Percentiles rank a stretch among this genome's conserved stretches.
These are phyloP conservation scores for Apiotrichum gamsii DNA, from an alignment of 1,284 basidiomycete genomes.

Conservation along the genomic window DNA sequence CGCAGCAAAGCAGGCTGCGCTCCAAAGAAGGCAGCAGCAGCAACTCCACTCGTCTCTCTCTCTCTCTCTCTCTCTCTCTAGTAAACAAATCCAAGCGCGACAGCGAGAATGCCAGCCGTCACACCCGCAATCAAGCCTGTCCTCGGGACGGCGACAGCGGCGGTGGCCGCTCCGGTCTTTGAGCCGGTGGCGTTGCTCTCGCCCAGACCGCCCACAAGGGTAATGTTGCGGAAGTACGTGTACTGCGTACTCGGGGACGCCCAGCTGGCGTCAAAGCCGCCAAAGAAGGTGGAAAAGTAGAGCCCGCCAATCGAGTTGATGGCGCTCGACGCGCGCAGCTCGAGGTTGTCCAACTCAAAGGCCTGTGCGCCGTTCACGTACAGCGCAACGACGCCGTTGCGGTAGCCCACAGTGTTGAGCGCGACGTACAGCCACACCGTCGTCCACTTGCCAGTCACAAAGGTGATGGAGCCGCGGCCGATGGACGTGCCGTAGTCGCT, in stretches of 20 bases:
- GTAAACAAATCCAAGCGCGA: not conserved
- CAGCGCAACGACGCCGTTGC: slow-evolving; percentile 41
- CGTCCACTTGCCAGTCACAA: slow-evolving; percentile 42
- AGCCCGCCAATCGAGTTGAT: slow-evolving; percentile 37
- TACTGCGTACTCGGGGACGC: slow-evolving; percentile 41
- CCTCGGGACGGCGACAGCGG: not conserved
- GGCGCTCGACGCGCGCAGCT: slow-evolving; percentile 30
- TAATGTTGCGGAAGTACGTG: slow-evolving; percentile 43
- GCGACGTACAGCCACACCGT: slow-evolving; percentile 43
- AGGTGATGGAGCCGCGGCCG: slow-evolving; percentile 40
- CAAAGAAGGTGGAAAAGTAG: slow-evolving; percentile 49
- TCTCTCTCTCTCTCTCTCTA: not conserved
- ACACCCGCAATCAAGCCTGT: not conserved
- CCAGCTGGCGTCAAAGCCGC: slow-evolving; percentile 44
- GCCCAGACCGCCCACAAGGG: slow-evolving; percentile 32
- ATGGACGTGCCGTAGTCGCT: slow-evolving; percentile 47
- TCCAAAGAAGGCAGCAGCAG: no score
- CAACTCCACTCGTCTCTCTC: no score
- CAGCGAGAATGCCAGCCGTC: not conserved
- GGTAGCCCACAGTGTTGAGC: slow-evolving; percentile 37
- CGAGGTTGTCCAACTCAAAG: slow-evolving; percentile 37
- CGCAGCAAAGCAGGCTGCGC: no score
- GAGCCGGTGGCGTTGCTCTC: slow-evolving; percentile 24
- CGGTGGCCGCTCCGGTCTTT: not conserved
- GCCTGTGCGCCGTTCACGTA: slow-evolving; percentile 44